Conservation (phyloP, 768 basidiomycete species). For the Leccinum boreale region DNA sequence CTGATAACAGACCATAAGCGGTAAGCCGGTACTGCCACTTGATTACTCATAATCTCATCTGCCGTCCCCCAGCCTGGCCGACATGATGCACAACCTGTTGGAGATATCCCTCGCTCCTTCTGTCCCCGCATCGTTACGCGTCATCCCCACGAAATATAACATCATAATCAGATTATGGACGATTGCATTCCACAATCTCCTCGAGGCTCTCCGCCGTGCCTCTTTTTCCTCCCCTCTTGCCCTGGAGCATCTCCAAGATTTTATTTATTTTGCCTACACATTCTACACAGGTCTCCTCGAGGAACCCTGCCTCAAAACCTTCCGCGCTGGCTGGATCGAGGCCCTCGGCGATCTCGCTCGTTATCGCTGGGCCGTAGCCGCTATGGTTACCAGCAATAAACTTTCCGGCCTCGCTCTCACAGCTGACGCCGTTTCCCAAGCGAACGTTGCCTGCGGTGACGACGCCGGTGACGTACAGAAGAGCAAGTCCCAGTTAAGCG, state of each 20-base stretch:
- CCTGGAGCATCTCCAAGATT: constrained; percentile 89
- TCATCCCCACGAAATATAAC: constrained; percentile 92
- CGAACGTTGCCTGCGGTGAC: constrained; percentile 31
- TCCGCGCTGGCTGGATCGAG: constrained; percentile 89
- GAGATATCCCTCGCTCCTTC: constrained; percentile 81
- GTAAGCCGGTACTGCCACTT: constrained; percentile 42
- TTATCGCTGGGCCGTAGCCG: constrained; percentile 95
- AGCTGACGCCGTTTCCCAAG: constrained; percentile 51
- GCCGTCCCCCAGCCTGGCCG: constrained; percentile 64
- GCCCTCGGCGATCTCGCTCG: constrained; percentile 94
- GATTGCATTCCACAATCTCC: constrained; percentile 82
- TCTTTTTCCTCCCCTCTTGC: constrained; percentile 64
- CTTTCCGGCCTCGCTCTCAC: constrained; percentile 47
- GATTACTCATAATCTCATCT: neutral
- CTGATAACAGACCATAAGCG: constrained; percentile 79
- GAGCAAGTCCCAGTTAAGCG: constrained; percentile 32
- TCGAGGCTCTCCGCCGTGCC: constrained; percentile 86
- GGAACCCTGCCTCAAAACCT: constrained; percentile 64
- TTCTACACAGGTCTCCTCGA: constrained; percentile 91
- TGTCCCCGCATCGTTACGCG: constrained; percentile 84
- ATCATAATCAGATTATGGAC: constrained; percentile 94
- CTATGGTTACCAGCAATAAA: constrained; percentile 59
- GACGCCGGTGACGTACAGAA: constrained; percentile 29
- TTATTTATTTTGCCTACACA: constrained; percentile 92
- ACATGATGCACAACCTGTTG: constrained; percentile 86